Base-by-base conservation (phyloP, 495 filamentous ascomycete species). In the Hypomontagnella monticulosa region DNA sequence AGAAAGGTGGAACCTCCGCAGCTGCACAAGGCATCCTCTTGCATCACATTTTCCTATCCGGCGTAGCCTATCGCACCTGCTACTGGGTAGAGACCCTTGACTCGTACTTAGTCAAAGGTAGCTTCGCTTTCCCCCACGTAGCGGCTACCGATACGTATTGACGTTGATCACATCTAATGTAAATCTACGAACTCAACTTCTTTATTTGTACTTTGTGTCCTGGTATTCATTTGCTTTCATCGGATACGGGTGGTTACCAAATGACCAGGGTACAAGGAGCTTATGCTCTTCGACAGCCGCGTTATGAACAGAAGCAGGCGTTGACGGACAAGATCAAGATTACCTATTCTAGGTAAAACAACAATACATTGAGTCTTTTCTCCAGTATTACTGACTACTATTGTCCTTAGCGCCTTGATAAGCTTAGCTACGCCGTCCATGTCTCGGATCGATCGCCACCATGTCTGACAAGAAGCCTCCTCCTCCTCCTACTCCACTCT, bases 401-500 rank as follows among this genome's bases (percentile, higher is more conserved):
- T 34, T 46, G 15, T 33, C 33, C 32, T 10, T 56, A 50, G 54
- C 15, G 23, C 30, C 41, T 47, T 44, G 49, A 41, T 12, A 34
- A 53, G 15, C 16, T 37, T n/a, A 37, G 46, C 43, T 55, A 59
- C 41, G 32, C 23, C 27, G 37, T 52, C 36, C 42, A 65, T 66
- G 65, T 59, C 46, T 63, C 57, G 61, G 48, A 41, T 34, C 19
- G 37, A 41, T 50, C 27, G 34, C 18, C 48, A 48, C 30, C 44
- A 74, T 74, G 71, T 74, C 71, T 56, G 71, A 57, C 46, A 70
- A 71, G 52, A 73, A 72, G 12, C 71, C 69, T 42, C 44, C 66
- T 14, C 44, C 66, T 14, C 6, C 23, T 27, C 64, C 63, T 4
- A 61, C 66, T 16, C 61, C 73, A 52, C 58, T 73, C 42, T 68